Percentiles rank a stretch among this genome's conserved stretches.
phyloP scores from a whole-genome alignment of 1,284 basidiomycete species.

The Ceratobasidium sp. region DNA sequence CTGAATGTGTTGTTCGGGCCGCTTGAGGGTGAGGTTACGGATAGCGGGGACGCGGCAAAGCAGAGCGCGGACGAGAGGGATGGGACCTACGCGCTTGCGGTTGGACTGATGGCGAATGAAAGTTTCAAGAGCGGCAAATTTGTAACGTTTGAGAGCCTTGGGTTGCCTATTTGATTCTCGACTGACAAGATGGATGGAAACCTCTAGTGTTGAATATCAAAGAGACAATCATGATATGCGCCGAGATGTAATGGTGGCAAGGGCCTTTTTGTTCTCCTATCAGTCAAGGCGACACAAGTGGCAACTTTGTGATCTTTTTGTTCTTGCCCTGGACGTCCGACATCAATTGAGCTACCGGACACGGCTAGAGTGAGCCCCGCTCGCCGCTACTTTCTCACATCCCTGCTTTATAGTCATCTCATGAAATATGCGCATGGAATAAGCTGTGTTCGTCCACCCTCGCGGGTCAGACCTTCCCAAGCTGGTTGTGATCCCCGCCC shows the following conservation, averaged over 20 bases:
- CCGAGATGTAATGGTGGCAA: background rate
- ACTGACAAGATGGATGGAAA: conserved; percentile 4
- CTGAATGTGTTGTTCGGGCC: conserved; percentile 68
- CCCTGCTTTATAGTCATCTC: conserved; percentile 23
- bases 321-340: background rate
- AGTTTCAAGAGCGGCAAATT: conserved; percentile 67
- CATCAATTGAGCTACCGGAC: conserved; percentile 26
- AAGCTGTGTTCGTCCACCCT: background rate
- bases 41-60: conserved; percentile 64
- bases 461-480: background rate
- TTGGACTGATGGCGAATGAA: conserved; percentile 68
- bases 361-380: conserved; percentile 20
- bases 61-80: conserved; percentile 67
- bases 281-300: background rate
- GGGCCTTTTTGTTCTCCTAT: background rate
- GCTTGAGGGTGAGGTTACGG: conserved; percentile 59
- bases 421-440: background rate
- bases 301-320: background rate
- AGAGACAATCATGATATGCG: conserved; percentile 2
- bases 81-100: conserved; percentile 67
- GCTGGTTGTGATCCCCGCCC: background rate
- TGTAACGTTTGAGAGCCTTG: conserved; percentile 59
- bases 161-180: conserved; percentile 29
- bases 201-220: conserved; percentile 18
- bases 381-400: conserved; percentile 9